Conservation (phyloP, 768 basidiomycete genomes). For the Collybiopsis confluens region DNA sequence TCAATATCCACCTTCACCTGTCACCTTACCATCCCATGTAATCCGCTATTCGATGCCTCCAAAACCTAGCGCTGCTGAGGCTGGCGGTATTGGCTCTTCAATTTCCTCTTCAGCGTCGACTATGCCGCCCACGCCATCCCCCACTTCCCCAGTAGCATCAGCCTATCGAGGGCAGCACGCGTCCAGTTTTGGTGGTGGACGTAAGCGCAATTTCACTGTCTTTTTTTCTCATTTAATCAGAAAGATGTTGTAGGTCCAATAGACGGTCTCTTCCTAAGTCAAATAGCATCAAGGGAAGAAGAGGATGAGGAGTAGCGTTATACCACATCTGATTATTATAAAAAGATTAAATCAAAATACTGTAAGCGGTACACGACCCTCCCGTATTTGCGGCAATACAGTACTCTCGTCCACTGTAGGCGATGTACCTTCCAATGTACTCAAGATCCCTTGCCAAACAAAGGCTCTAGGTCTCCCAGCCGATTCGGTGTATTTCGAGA, state of each 20-base stretch:
- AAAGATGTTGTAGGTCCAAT: slow-evolving; percentile 6
- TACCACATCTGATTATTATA: neutral
- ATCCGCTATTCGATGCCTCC: slow-evolving; percentile 5
- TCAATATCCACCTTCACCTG: slow-evolving; percentile 6
- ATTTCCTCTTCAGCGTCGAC: slow-evolving; percentile 5
- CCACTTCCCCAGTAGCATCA: neutral
- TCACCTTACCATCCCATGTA: neutral
- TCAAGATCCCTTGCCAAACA: slow-evolving; percentile 60
- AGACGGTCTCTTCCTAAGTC: slow-evolving; percentile 7
- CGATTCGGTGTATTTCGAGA: slow-evolving; percentile 74
- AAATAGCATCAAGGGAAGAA: neutral
- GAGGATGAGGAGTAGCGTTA: neutral
- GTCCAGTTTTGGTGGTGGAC: neutral
- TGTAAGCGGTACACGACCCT: neutral
- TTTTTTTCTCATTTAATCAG: neutral
- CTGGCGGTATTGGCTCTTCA: neutral
- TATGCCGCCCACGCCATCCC: neutral
- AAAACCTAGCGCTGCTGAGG: neutral
- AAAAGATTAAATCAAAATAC: neutral
- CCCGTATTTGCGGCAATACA: slow-evolving; percentile 3
- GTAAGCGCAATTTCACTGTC: neutral
- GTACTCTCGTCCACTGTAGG: neutral
- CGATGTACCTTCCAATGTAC: slow-evolving; percentile 1
- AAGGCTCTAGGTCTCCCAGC: slow-evolving; percentile 79
- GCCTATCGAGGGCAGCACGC: slow-evolving; percentile 6